Conservation (phyloP, 768 basidiomycete genomes). For the Crassisporium funariophilum region DNA sequence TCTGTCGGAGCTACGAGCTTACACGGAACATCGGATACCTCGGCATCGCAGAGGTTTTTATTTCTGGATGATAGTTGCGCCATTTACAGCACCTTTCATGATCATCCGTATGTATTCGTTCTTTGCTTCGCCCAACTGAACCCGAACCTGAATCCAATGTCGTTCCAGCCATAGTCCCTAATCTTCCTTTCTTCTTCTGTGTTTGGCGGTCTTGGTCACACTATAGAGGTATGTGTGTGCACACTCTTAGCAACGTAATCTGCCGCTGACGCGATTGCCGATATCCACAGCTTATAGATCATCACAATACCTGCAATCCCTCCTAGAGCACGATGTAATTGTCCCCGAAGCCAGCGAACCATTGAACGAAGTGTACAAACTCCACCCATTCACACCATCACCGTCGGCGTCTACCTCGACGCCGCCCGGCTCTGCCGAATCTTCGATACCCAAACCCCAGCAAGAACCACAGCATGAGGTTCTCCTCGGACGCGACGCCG, state of each 20-base stretch:
- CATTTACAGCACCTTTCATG: slow-evolving; percentile 75
- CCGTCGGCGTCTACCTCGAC: slow-evolving; percentile 3
- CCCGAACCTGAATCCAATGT: background rate
- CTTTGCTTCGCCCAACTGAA: background rate
- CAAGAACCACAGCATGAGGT: slow-evolving; percentile 10
- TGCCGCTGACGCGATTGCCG: background rate
- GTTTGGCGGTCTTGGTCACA: slow-evolving; percentile 86
- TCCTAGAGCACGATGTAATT: slow-evolving; percentile 58
- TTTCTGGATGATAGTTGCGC: slow-evolving; percentile 65
- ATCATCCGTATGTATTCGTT: slow-evolving; percentile 62
- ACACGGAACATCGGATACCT: slow-evolving; percentile 59
- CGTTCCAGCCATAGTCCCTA: slow-evolving; percentile 70
- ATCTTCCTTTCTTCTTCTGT: slow-evolving; percentile 85
- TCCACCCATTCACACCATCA: slow-evolving; percentile 14
- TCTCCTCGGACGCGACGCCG: slow-evolving; percentile 49
- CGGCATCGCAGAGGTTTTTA: slow-evolving; percentile 67
- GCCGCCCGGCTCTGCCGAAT: background rate
- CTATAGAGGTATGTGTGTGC: slow-evolving; percentile 57
- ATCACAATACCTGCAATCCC: slow-evolving; percentile 64
- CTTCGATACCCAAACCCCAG: slow-evolving; percentile 4
- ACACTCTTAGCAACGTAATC: background rate
- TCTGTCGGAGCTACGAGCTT: slow-evolving; percentile 48
- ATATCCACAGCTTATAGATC: slow-evolving; percentile 59
- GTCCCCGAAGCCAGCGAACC: slow-evolving; percentile 53
- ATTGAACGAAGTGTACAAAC: slow-evolving; percentile 60